Base-by-base conservation (phyloP, 2,329 filamentous ascomycete species). In the Boeremia exigua region DNA sequence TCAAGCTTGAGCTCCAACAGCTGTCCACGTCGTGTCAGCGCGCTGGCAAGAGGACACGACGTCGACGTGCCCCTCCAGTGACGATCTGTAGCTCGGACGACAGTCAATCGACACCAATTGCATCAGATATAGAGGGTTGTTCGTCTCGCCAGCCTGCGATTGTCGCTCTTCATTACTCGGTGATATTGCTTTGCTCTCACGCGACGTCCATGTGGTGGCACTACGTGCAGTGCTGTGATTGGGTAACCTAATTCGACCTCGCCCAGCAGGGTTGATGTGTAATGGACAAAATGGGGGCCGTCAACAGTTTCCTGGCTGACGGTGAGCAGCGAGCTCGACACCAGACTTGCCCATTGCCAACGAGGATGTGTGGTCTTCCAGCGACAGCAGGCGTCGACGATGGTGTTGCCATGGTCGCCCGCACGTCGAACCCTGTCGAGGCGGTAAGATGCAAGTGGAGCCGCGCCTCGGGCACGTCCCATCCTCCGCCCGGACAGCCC, bases 151-250 rank as follows among this genome's bases (percentile, higher is more conserved):
- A 27, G 43, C 9, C 43, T 12, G 34, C n/a, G n/a, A 29, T 33
- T 19, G 25, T 47, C 37, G 47, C 43, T 50, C 37, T 42, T 38
- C 53, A 47, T 48, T 51, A 30, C 47, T 42, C 42, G 42, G 36
- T 33, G 37, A 38, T 43, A 23, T 42, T 48, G 46, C 49, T 59
- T 39, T 42, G 28, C 32, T 30, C 58, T 60, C 58, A 58, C 58
- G 61, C 61, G 65, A 62, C 60, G 56, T 53, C 48, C 40, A 51
- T 47, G 54, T 57, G 48, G 48, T 57, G 30, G 48, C 51, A 60
- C 63, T 65, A 66, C 65, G 65, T 65, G 63, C 60, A 40, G 39
- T 32, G 50, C 54, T 29, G 28, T 65, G 62, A 68, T 68, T 68
- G 65, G 65, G 17, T 39, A 23, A 51, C 42, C 36, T 27, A 19